These are phyloP conservation scores for Telopea speciosissima DNA, from an alignment of 177 flowering plant species.

Conservation along the genomic window DNA sequence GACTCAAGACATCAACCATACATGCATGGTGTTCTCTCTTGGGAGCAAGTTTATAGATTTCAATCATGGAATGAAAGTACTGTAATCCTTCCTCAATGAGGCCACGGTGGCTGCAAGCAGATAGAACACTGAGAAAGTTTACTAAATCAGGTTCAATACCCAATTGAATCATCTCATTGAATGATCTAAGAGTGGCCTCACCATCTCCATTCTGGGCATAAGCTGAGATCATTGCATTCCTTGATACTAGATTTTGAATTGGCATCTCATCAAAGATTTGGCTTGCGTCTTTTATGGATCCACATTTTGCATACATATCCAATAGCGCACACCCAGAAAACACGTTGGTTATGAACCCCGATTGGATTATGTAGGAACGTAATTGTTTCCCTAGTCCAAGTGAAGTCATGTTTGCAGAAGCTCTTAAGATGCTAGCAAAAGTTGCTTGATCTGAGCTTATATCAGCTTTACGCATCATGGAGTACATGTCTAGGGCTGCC, in stretches of 20 bases:
- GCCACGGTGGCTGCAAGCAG: constrained; percentile 53
- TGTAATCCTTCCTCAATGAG: constrained; percentile 48
- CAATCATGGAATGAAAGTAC: constrained; percentile 41
- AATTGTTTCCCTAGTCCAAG: constrained; percentile 50
- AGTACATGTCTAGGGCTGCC: constrained; percentile 41
- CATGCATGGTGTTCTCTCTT: constrained; percentile 52
- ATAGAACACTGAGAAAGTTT: constrained; percentile 12
- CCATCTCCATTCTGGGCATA: constrained; percentile 62
- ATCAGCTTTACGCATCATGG: constrained; percentile 35
- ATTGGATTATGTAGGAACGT: constrained; percentile 25
- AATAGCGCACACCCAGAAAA: constrained; percentile 59
- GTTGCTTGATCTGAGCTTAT: constrained; percentile 15
- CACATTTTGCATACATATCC: constrained; percentile 69
- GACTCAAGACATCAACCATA: constrained; percentile 44
- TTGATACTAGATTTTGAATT: constrained; percentile 34
- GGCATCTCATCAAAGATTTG: constrained; percentile 50
- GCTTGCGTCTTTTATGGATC: constrained; percentile 48
- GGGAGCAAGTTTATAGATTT: constrained; percentile 30
- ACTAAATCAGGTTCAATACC: constrained; percentile 54
- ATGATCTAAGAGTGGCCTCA: constrained; percentile 36
- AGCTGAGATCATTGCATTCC: constrained; percentile 24
- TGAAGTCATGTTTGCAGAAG: constrained; percentile 52
- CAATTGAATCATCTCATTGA: constrained; percentile 41
- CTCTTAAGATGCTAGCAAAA: constrained; percentile 42
- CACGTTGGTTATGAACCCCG: constrained; percentile 40